Base-by-base conservation (phyloP, 345 rosid species). In the Limnanthes douglasii region DNA sequence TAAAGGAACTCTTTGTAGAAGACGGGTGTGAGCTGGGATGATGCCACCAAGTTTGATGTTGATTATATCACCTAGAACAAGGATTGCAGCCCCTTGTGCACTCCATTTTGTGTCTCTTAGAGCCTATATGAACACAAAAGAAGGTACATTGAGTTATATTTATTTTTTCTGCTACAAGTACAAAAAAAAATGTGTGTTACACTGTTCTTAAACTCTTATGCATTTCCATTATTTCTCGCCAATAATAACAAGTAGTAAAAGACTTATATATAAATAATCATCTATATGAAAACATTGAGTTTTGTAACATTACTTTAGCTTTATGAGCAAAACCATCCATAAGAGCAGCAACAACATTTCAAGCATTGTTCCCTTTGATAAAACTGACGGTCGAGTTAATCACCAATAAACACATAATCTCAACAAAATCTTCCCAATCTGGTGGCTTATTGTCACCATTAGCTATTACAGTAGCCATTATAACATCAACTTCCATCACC, bases 1-100 rank as follows among this genome's bases (percentile, higher is more conserved):
- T 8, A 73, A 43, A 0, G 82, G 73, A 57, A 69, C 82, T 6
- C 77, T 77, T 42, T 69, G 77, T 13, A 73, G 73, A 31, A 73
- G 74, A 39, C 82, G 77, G 18, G 82, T 77, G 61, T 73, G 73
- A 9, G 82, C 82, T n/a, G 82, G 82, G 49, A 73, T 48, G 48
- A 73, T 69, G 43, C 69, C 76, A 18, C 81, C 81, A 34, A 73
- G 48, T 46, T 73, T 73, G 42, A 72, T 51, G 45, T 72, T 72
- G 27, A 73, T 51, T 41, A 73, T 68, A 38, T 73, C 81, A 23
- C 76, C 82, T 1, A 76, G 82, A 46, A 69, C 82, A 54, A 73
- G 51, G 21, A 73, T 49, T 11, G 77, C 57, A 2, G 82, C 77
- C 3, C 69, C 82, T 28, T 63, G 27, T 51, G 69, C 77, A 14